Percentiles rank a stretch among this genome's conserved stretches.
These are phyloP conservation scores for Coemansia sp. DNA, from an alignment of 192 early-diverging fungal species.

Conservation along the genomic window DNA sequence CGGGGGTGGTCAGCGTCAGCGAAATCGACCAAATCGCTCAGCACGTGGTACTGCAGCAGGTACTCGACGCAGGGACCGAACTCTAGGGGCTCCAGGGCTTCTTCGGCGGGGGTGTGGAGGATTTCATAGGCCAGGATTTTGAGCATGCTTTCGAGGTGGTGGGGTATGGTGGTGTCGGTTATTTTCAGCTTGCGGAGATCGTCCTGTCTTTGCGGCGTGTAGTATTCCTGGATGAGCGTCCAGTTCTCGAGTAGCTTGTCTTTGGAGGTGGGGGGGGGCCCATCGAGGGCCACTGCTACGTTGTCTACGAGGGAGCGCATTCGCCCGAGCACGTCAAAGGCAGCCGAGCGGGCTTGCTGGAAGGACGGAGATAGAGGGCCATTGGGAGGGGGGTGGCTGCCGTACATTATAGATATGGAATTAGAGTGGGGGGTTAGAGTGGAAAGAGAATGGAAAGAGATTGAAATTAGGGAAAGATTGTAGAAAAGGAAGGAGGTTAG, in stretches of 20 bases:
- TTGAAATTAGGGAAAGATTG: background rate
- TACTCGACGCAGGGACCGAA: conserved; percentile 49
- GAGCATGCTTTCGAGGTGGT: conserved; percentile 44
- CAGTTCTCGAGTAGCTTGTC: conserved; percentile 46
- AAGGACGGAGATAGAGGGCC: background rate
- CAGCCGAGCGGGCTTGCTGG: conserved; percentile 7
- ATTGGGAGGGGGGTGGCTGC: background rate
- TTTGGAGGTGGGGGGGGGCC: conserved; percentile 22
- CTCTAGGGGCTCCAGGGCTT: conserved; percentile 30
- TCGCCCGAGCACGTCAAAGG: conserved; percentile 9
- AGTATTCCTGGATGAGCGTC: conserved; percentile 47
- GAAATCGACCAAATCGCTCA: conserved; percentile 42
- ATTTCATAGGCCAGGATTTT: conserved; percentile 27
- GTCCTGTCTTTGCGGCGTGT: conserved; percentile 21
- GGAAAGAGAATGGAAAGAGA: no score
- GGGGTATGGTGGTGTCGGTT: conserved; percentile 37
- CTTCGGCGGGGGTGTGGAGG: background rate
- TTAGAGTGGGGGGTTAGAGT: no score
- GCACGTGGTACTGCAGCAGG: conserved; percentile 44
- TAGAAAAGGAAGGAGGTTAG: no score
- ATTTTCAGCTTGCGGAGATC: conserved; percentile 15
- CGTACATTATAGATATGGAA: background rate
- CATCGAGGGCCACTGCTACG: conserved; percentile 31
- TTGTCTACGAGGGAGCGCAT: conserved; percentile 40
- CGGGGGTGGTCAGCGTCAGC: conserved; percentile 44